Base-by-base conservation (phyloP, 495 filamentous ascomycete species). In the Neurospora tetrasperma region DNA sequence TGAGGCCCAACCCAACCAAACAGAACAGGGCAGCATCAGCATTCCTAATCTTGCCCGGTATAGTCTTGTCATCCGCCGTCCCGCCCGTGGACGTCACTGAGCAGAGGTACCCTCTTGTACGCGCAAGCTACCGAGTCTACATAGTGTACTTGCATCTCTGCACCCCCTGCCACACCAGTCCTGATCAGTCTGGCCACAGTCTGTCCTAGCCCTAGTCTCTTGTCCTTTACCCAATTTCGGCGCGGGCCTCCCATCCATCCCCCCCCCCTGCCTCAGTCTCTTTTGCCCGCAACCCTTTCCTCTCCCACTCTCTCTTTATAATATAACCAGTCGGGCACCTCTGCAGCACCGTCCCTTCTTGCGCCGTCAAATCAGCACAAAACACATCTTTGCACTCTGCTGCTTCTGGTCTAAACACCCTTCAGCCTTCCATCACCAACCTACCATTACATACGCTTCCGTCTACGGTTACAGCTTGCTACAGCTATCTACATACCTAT, bases 291-390 rank as follows among this genome's bases (percentile, higher is more conserved):
- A 75, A 73, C 48, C 73, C 75, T 80, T 76, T 78, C 75, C 71
- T 74, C 70, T 76, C 73, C 71, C 76, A 35, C 70, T 20, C 69
- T 71, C n/a, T 71, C 68, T 74, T 69, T 69, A 62, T 74, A 71
- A 75, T 78, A 80, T 80, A 80, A 73, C 48, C 76, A 76, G 76
- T 82, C 78, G 78, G 79, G 80, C 80, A 82, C 78, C 70, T 44
- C 70, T 81, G 80, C 79, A 82, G 80, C 76, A 31, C 73, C 70
- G 68, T 73, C 74, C 77, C 72, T 72, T 71, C 72, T 66, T 59
- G 54, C 44, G 69, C 39, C 74, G 79, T 80, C 80, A 81, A 82
- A 82, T 82, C 80, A 82, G 79, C 80, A 79, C 79, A 79, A 74
- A 79, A 81, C 80, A 82, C 79, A 81, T 79, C 74, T 59, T 77